Conservation (phyloP, 345 rosid genomes). For the Hypericum perforatum region DNA sequence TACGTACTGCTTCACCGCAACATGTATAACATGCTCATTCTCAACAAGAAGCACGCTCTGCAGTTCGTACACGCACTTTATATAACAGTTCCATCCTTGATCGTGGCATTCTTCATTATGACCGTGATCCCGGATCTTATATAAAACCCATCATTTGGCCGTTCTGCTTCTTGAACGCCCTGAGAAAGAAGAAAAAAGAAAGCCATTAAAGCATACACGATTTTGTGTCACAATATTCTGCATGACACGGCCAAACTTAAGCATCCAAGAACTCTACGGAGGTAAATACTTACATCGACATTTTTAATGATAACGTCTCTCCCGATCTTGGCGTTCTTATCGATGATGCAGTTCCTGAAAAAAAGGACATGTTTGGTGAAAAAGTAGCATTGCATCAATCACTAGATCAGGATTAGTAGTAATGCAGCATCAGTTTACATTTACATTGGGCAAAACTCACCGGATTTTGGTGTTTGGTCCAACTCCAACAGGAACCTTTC, state of each 20-base stretch:
- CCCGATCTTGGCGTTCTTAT: constrained; percentile 89
- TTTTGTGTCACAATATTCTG: too few relatives aligned
- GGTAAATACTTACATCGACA: constrained; percentile 42
- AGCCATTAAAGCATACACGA: background rate
- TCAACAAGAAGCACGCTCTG: background rate
- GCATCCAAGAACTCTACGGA: background rate
- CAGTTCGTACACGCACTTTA: constrained; percentile 14
- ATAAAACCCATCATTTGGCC: constrained; percentile 58
- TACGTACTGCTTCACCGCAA: background rate
- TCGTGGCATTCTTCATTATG: constrained; percentile 61
- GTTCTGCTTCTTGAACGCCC: constrained; percentile 70
- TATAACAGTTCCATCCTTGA: constrained; percentile 48
- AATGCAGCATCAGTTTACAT: too few relatives aligned
- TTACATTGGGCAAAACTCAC: constrained; percentile 23
- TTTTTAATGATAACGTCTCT: constrained; percentile 61
- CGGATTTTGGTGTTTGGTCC: constrained; percentile 71
- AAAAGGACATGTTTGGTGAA: background rate
- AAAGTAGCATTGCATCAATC: too few relatives aligned
- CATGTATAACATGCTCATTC: constrained; percentile 1
- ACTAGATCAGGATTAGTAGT: too few relatives aligned
- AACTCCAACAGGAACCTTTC: constrained; percentile 76
- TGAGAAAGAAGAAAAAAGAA: constrained; percentile 12
- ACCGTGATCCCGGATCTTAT: constrained; percentile 75
- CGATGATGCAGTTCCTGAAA: constrained; percentile 77
- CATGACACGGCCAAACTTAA: background rate